phyloP scores from a whole-genome alignment of 208 protist species.

The Leishmania gerbilli region DNA sequence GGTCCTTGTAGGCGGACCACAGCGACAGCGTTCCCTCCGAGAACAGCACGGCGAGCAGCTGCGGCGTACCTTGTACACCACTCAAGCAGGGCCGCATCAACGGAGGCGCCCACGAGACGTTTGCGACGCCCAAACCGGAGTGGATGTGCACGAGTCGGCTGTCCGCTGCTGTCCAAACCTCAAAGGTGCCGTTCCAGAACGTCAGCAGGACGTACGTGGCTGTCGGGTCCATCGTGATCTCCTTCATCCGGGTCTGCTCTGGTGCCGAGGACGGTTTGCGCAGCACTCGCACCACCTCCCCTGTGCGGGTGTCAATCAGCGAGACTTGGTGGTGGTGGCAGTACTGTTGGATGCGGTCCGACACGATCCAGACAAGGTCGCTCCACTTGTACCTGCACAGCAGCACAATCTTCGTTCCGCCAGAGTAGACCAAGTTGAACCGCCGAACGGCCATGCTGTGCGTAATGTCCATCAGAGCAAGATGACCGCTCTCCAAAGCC shows the following conservation, averaged over 20 bases:
- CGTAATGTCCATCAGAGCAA: slow-evolving; percentile 67
- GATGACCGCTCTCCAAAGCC: slow-evolving; percentile 66
- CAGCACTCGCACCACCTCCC: slow-evolving; percentile 67
- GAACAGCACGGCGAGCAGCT: slow-evolving; percentile 79
- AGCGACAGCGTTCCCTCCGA: slow-evolving; percentile 68
- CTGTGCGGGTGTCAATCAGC: slow-evolving; percentile 73
- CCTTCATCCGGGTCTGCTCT: slow-evolving; percentile 68
- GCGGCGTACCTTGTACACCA: slow-evolving; percentile 59
- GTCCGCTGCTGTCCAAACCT: slow-evolving; percentile 77
- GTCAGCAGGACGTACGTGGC: slow-evolving; percentile 63
- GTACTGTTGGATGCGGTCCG: slow-evolving; percentile 47
- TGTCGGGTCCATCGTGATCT: slow-evolving; percentile 56
- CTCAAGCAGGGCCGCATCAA: slow-evolving; percentile 54
- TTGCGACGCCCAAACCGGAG: slow-evolving; percentile 67
- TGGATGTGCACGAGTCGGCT: slow-evolving; percentile 70
- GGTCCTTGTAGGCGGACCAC: slow-evolving; percentile 83
- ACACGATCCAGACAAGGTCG: slow-evolving; percentile 80
- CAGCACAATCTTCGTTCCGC: slow-evolving; percentile 71
- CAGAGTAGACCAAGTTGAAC: slow-evolving; percentile 76
- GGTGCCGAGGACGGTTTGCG: slow-evolving; percentile 62
- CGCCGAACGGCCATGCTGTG: slow-evolving; percentile 56
- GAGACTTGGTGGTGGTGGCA: slow-evolving; percentile 81
- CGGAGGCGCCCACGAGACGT: slow-evolving; percentile 78
- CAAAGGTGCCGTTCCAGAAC: slow-evolving; percentile 81
- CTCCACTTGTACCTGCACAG: slow-evolving; percentile 63